Conservation (phyloP, 495 filamentous ascomycete species). For the Xylaria scruposa region DNA sequence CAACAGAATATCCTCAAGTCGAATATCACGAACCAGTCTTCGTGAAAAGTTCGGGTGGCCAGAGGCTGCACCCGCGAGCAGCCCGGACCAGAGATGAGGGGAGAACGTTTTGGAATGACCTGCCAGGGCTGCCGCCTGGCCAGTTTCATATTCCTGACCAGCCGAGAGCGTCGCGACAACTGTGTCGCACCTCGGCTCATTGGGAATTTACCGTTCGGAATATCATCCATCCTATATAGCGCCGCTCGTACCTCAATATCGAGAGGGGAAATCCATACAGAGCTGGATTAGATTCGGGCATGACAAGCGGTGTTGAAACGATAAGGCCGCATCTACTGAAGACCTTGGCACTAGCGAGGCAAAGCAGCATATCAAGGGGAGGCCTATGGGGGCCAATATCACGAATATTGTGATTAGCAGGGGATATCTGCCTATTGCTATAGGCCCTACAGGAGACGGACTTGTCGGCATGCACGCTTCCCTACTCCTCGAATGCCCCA, state of each 20-base stretch:
- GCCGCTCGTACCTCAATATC: constrained; percentile 37
- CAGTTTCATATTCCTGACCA: constrained; percentile 45
- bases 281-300: constrained; percentile 24
- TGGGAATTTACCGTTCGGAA: constrained; percentile 25
- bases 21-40: constrained; percentile 44
- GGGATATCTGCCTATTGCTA: not conserved
- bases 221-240: constrained; percentile 34
- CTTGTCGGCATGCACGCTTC: no score
- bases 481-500: not conserved
- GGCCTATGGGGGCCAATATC: not conserved
- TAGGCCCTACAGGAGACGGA: not conserved
- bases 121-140: constrained; percentile 47
- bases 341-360: not conserved
- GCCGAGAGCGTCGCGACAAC: constrained; percentile 48
- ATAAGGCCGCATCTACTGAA: not conserved
- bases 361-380: not conserved
- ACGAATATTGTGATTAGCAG: not conserved
- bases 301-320: not conserved
- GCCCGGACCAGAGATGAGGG: constrained; percentile 47
- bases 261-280: constrained; percentile 38
- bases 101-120: constrained; percentile 48
- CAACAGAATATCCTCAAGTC: constrained; percentile 50
- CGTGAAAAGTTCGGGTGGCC: constrained; percentile 31
- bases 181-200: constrained; percentile 45
- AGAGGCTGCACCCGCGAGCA: constrained; percentile 47